Evolutionary conservation across 176 grass and related monocot species (phyloP), one percentile per base, ranked within the genome.

Genomic region (Aegilops umbellulata): DNA sequence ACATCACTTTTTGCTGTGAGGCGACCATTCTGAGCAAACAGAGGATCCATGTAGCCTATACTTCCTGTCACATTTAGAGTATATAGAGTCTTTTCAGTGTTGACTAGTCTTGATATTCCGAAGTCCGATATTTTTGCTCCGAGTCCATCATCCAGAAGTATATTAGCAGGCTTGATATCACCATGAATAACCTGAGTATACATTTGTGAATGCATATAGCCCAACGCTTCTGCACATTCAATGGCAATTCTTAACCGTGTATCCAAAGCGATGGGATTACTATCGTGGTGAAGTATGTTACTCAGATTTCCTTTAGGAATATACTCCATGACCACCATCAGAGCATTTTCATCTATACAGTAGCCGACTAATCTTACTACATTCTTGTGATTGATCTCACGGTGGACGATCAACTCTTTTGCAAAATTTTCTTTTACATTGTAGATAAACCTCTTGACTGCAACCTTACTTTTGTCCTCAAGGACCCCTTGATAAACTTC

Each of bases 181-280:
- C 81, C 53, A 41, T 83, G 68, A 4, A 83, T 83, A 19, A 83
- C 68, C 34, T 73, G 51, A n/a, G 81, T 44, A 6, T 55, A 60
- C 51, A 83, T 83, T 38, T 83, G 35, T 20, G 68, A 83, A n/a
- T 83, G 81, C 81, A 83, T 83, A 35, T 83, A 74, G 1, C 1
- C 14, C 81, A 83, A 42, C 0, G 81, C 68, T 12, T 83, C 68
- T 0, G 81, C 67, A 44, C 68, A 83, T 6, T 74, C 68, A 8
- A 14, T 36, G 53, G 81, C 68, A 7, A 83, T 74, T 17, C 34
- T 27, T 6, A 83, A 24, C 15, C 81, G 5, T 11, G 7, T 9
- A 5, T 29, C 34, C 6, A 83, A 25, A 22, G 65, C 6, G 27
- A 82, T 82, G 4, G 42, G 44, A 6, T 0, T 6, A 1, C 0